Percentiles rank a stretch among this genome's conserved stretches.
Conservation (phyloP, 768 basidiomycete species). For the Russula griseocarnosa region DNA sequence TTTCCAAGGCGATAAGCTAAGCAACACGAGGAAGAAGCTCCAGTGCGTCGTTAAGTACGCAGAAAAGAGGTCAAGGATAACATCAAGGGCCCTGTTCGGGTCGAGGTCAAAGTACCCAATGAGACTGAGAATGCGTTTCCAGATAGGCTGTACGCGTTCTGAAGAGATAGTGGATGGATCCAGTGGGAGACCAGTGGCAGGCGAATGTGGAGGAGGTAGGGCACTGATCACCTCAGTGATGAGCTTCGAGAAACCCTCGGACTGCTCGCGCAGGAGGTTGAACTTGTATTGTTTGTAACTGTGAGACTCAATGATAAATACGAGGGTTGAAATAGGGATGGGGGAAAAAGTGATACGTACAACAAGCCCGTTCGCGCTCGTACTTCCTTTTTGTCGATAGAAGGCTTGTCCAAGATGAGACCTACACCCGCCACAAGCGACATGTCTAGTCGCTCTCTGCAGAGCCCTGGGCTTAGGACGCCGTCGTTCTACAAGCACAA, state of each 20-base stretch:
- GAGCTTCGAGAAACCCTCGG: constrained; percentile 95
- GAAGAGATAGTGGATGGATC: constrained; percentile 57
- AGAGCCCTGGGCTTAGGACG: constrained; percentile 55
- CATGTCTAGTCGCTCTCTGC: constrained; percentile 73
- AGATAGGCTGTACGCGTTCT: constrained; percentile 63
- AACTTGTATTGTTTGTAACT: constrained; percentile 99
- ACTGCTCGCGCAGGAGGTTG: constrained; percentile 94
- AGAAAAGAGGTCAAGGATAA: constrained; percentile 88
- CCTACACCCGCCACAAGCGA: constrained; percentile 58
- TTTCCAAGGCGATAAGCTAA: constrained; percentile 84
- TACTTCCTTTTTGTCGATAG: constrained; percentile 76
- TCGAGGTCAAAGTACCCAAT: constrained; percentile 97
- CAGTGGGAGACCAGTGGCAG: constrained; percentile 58
- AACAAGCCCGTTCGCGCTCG: constrained; percentile 76
- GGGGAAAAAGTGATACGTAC: constrained; percentile 44
- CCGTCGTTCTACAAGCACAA: constrained; percentile 46
- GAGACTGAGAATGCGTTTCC: constrained; percentile 82
- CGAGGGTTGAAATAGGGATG: constrained; percentile 5
- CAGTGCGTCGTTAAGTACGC: constrained; percentile 78
- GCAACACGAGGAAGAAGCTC: constrained; percentile 81
- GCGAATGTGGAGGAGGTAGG: constrained; percentile 70
- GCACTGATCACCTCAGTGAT: constrained; percentile 76
- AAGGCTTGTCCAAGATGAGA: constrained; percentile 61
- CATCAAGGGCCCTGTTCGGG: constrained; percentile 88
- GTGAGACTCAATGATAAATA: constrained; percentile 1